Conservation (phyloP, 805 yeast species). For the Metschnikowia dekortorum region DNA sequence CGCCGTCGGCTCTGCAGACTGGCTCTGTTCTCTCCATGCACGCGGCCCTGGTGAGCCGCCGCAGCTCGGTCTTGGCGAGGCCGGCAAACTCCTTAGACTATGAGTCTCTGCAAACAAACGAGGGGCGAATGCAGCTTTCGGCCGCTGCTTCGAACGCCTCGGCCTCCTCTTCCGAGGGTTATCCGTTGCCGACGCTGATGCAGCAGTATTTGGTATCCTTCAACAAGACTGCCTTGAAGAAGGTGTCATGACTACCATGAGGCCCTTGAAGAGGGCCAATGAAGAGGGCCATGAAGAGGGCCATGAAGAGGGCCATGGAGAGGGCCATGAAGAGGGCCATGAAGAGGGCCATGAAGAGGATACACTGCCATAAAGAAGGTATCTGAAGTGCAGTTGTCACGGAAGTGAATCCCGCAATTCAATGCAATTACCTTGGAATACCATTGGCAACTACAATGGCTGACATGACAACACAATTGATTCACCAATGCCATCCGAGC, state of each 20-base stretch:
- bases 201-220: slow-evolving; percentile 7
- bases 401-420: too few relatives aligned
- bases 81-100: background rate
- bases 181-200: slow-evolving; percentile 10
- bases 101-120: slow-evolving; percentile 1
- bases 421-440: too few relatives aligned
- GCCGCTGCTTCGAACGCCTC: background rate
- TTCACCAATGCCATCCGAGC: too few relatives aligned
- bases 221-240: slow-evolving; percentile 2
- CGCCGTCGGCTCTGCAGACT: background rate
- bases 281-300: too few relatives aligned
- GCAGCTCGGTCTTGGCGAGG: background rate
- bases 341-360: too few relatives aligned
- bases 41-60: background rate
- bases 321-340: too few relatives aligned
- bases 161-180: background rate
- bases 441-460: too few relatives aligned
- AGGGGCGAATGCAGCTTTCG: background rate
- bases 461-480: too few relatives aligned
- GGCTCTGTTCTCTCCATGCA: background rate
- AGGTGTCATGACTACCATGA: background rate
- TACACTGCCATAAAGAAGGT: too few relatives aligned
- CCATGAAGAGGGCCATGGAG: too few relatives aligned
- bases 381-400: too few relatives aligned
- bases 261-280: too few relatives aligned